Base-by-base conservation (phyloP, 208 protist species). In the Kentomonas sorsogonicus region DNA sequence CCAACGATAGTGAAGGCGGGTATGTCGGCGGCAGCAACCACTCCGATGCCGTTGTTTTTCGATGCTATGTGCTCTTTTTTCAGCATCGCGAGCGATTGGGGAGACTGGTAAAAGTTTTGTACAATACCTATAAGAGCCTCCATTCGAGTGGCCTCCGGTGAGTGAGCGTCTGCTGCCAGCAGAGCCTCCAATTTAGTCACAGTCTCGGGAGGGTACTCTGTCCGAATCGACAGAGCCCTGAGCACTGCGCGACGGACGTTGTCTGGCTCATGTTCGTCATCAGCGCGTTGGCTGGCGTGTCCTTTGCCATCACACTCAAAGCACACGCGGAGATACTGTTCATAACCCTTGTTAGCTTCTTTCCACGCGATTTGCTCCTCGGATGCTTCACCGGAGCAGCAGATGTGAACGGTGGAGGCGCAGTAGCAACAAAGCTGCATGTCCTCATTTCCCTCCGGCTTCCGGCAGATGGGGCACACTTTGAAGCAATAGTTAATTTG, bases 361-460 rank as follows among this genome's bases (percentile, higher is more conserved):
- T 93, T 93, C 56, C 73, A 89, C 4, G 54, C 60, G 11, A 88
- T 77, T 56, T 93, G 80, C 16, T 69, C 63, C 0, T 31, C 25
- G 2, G 63, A 60, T 2, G 81, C 72, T 16, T 53, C 50, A 25
- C 63, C 69, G 5, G 85, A 93, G 53, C 85, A 93, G 0, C 25
- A 44, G 0, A 31, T 27, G 38, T 93, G 85, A 2, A 93, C 74
- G 16, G 75, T 83, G 18, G 40, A 50, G 1, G 72, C 81, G 51
- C 85, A 93, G 55, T 87, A 89, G 53, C 81, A 93, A 45, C 85
- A 93, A 0, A 93, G 47, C 44, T 73, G 79, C 71, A 89, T 75
- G 55, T 89, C 85, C 26, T 73, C 66, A 36, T 79, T 83, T 2
- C 63, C 81, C 31, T 93, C 81, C 20, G 81, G 81, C 6, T 50